phyloP scores from a whole-genome alignment of 495 filamentous ascomycete genomes.

The Penicillium diatomitis region DNA sequence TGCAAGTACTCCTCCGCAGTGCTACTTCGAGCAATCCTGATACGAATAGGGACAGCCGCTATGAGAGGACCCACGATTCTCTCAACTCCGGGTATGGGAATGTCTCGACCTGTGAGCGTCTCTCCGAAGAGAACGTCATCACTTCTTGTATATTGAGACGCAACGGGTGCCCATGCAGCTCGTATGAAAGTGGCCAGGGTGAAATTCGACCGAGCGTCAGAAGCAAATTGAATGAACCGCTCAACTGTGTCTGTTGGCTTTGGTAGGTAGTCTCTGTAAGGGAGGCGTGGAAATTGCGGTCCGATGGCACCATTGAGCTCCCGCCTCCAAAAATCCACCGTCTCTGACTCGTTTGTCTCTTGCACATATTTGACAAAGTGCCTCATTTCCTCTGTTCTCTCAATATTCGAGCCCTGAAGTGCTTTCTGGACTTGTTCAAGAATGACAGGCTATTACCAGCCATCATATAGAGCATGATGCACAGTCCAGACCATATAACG shows the following conservation, averaged over 20 bases:
- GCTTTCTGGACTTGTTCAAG: constrained; percentile 42
- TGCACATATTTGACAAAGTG: constrained; percentile 36
- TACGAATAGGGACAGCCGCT: constrained; percentile 54
- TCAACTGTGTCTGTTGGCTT: constrained; percentile 43
- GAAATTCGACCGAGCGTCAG: constrained; percentile 26
- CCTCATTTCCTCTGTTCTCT: constrained; percentile 23
- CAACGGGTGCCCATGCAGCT: constrained; percentile 52
- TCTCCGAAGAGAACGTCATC: constrained; percentile 52
- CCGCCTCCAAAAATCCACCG: constrained; percentile 35
- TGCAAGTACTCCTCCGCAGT: constrained; percentile 29
- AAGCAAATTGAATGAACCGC: constrained; percentile 36
- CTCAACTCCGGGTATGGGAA: constrained; percentile 36
- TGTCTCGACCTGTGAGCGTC: constrained; percentile 45
- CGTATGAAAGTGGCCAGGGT: constrained; percentile 53
- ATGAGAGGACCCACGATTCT: constrained; percentile 49
- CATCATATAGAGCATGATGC: constrained; percentile 63
- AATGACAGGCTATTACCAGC: constrained; percentile 52
- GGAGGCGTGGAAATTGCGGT: constrained; percentile 49
- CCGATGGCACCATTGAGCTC: constrained; percentile 42
- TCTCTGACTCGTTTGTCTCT: constrained; percentile 24
- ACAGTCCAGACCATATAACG: constrained; percentile 51
- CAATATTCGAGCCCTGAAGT: constrained; percentile 13
- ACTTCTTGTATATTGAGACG: constrained; percentile 42
- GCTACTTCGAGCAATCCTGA: constrained; percentile 24
- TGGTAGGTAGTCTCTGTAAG: constrained; percentile 45